A percentile compares a stretch with the other conserved stretches of the same genome.
Conservation (phyloP, 805 yeast species). For the Blastobotrys chiropterorum region DNA sequence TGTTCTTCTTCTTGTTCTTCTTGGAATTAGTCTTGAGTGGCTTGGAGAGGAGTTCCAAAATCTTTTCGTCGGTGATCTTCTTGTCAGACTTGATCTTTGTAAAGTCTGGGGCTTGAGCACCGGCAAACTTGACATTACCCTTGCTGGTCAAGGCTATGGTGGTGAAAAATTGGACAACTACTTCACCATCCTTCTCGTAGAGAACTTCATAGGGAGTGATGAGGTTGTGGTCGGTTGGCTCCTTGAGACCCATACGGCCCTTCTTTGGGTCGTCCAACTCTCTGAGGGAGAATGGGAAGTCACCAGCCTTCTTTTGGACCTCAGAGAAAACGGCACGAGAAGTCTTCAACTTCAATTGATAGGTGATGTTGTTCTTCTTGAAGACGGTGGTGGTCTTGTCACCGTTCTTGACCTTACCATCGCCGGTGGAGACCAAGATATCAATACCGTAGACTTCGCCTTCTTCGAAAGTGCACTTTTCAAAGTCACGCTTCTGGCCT, state of each 20-base stretch:
- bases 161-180: slow-evolving; percentile 65
- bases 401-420: slow-evolving; percentile 58
- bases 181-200: slow-evolving; percentile 60
- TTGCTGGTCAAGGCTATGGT: slow-evolving; percentile 70
- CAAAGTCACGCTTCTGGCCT: slow-evolving; percentile 56
- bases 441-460: slow-evolving; percentile 76
- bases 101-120: slow-evolving; percentile 44
- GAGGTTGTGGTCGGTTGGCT: slow-evolving; percentile 61
- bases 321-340: slow-evolving; percentile 63
- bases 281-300: slow-evolving; percentile 65
- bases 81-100: slow-evolving; percentile 52
- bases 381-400: slow-evolving; percentile 61
- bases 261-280: slow-evolving; percentile 62
- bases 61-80: slow-evolving; percentile 45
- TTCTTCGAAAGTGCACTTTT: slow-evolving; percentile 59
- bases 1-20: slow-evolving; percentile 40
- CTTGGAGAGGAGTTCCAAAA: slow-evolving; percentile 40
- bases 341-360: slow-evolving; percentile 63
- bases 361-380: slow-evolving; percentile 64
- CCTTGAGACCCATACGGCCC: slow-evolving; percentile 68
- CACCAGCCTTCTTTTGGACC: slow-evolving; percentile 56
- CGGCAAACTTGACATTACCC: slow-evolving; percentile 60
- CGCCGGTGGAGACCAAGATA: slow-evolving; percentile 59
- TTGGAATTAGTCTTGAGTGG: slow-evolving; percentile 48
- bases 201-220: slow-evolving; percentile 62